Percentiles rank a stretch among this genome's conserved stretches.
phyloP scores from a whole-genome alignment of 2,329 filamentous ascomycete genomes.

The Colletotrichum caudatum region DNA sequence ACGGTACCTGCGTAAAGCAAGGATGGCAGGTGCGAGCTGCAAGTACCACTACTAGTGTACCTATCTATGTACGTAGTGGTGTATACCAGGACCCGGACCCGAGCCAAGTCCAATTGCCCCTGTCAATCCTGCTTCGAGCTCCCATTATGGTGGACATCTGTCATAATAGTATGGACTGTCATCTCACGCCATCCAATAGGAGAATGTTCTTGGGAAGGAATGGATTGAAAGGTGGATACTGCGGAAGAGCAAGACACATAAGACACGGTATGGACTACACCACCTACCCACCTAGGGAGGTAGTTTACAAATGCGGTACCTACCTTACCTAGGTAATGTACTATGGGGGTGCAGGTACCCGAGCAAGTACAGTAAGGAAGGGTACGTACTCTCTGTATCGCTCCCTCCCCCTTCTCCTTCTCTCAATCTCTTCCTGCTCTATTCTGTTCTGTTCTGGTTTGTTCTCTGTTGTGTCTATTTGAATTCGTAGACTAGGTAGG shows the following conservation, averaged over 20 bases:
- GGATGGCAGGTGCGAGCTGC: slow-evolving; percentile 22
- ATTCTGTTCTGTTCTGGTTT: background rate
- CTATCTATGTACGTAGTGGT: too few relatives aligned
- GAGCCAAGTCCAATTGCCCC: slow-evolving; percentile 15
- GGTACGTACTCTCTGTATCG: slow-evolving; percentile 3
- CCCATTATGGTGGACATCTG: slow-evolving; percentile 19
- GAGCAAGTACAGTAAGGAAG: too few relatives aligned
- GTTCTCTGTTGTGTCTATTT: too few relatives aligned
- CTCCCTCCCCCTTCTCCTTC: background rate
- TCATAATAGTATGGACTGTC: background rate
- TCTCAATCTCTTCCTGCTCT: background rate
- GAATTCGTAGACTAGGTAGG: too few relatives aligned
- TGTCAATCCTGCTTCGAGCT: slow-evolving; percentile 7
- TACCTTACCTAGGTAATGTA: too few relatives aligned
- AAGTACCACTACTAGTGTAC: too few relatives aligned
- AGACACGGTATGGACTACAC: background rate
- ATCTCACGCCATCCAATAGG: slow-evolving; percentile 29
- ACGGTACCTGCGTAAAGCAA: slow-evolving; percentile 37
- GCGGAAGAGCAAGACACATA: slow-evolving; percentile 18
- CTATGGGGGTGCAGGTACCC: too few relatives aligned
- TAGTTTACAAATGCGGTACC: too few relatives aligned
- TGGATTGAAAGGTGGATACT: slow-evolving; percentile 12
- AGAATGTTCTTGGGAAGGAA: background rate
- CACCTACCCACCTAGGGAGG: too few relatives aligned
- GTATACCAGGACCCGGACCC: background rate